These are phyloP conservation scores for Leccinellum rugosiceps DNA, from an alignment of 768 basidiomycete genomes.

Conservation along the genomic window DNA sequence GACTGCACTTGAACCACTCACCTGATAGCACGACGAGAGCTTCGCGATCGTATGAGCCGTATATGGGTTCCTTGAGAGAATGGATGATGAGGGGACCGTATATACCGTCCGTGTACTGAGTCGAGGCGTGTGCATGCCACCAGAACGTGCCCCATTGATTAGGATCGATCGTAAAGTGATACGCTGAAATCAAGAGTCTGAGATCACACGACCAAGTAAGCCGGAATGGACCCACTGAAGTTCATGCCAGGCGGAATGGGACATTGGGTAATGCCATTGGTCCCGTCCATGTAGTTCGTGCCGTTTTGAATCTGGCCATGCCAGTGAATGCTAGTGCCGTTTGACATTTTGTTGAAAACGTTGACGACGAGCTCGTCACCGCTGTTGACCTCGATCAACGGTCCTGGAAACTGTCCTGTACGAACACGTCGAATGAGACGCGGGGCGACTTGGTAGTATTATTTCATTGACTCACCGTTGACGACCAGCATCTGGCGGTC, in stretches of 20 bases:
- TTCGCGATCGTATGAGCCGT: slow-evolving; percentile 38
- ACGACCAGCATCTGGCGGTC: slow-evolving; percentile 44
- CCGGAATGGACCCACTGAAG: slow-evolving; percentile 25
- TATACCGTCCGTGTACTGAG: slow-evolving; percentile 48
- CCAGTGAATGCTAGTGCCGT: slow-evolving; percentile 35
- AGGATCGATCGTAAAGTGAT: slow-evolving; percentile 40
- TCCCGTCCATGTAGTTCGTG: slow-evolving; percentile 50
- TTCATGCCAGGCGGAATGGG: slow-evolving; percentile 50
- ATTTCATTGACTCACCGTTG: slow-evolving; percentile 33
- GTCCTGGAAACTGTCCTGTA: slow-evolving; percentile 34
- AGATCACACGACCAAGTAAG: neutral
- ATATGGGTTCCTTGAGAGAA: slow-evolving; percentile 32
- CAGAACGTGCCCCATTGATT: slow-evolving; percentile 46
- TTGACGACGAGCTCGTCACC: slow-evolving; percentile 35
- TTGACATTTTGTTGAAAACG: slow-evolving; percentile 31
- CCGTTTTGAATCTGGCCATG: slow-evolving; percentile 40
- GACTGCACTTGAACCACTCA: slow-evolving; percentile 13
- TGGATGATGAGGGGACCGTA: slow-evolving; percentile 48
- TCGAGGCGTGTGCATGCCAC: slow-evolving; percentile 43
- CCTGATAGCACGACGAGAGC: slow-evolving; percentile 36
- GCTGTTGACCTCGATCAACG: slow-evolving; percentile 34
- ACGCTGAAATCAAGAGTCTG: slow-evolving; percentile 15
- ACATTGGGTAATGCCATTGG: slow-evolving; percentile 46
- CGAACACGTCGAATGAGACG: slow-evolving; percentile 1
- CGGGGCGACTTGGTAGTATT: neutral